Base-by-base conservation (phyloP, 176 grass and related monocot species). In the Carex myosuroides region DNA sequence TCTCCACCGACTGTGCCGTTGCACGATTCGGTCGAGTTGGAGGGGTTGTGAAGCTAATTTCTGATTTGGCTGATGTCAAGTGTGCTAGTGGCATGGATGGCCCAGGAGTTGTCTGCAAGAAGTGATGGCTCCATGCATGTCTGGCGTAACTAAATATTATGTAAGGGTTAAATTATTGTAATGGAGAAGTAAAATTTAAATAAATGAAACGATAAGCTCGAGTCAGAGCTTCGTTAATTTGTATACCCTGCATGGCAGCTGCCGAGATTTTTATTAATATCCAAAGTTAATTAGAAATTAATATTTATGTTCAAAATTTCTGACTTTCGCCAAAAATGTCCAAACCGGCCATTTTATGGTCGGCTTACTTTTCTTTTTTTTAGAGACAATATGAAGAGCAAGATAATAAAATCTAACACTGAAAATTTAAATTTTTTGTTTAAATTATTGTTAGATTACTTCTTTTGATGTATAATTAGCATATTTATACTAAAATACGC, bases 51-150 rank as follows among this genome's bases (percentile, higher is more conserved):
- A 42, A 79, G 10, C 10, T 68, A 9, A 65, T 84, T 17, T 46
- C 56, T 13, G 63, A 71, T 70, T 41, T 84, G 46, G 63, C 63
- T n/a, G 63, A 65, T 53, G 61, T 84, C 41, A 70, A 50, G 44
- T 84, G 81, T 70, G 58, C n/a, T 9, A 84, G 63, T 68, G 65
- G 65, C 12, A 70, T 84, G 42, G 81, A 70, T 70, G 81, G 81
- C 12, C 41, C 60, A 6, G 63, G 81, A 11, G 60, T 84, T 8
- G 24, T 84, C 17, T 67, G 81, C 63, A 84, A 70, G 81, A 84
- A 84, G 42, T 84, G 41, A 72, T 50, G 18, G 70, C 5, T 50
- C 18, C 2, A 50, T 12, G 6, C 3, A 3, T 65, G 9, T 48
- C 17, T 12, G 3, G n/a, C 18, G 48, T 21, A 50, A 50, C 22